Evolutionary conservation across 768 basidiomycete genomes (phyloP).

Genomic region (Termitomyces sp.): DNA sequence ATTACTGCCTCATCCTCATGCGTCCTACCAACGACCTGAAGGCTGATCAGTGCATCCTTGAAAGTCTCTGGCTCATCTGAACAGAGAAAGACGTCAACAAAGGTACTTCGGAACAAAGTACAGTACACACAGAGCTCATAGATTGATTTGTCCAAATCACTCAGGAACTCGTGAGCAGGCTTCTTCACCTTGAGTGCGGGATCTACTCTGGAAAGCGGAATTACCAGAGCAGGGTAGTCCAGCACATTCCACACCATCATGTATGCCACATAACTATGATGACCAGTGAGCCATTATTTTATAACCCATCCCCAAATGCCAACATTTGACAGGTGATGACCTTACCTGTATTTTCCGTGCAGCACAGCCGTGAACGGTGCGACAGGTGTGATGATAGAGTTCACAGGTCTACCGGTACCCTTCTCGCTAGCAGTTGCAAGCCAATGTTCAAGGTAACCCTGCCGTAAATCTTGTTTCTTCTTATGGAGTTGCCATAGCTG

Average conservation of each 20-base stretch:
- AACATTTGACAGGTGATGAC: neutral
- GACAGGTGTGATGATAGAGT: conserved; percentile 65
- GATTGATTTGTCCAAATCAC: neutral
- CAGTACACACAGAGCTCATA: neutral
- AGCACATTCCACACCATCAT: conserved; percentile 62
- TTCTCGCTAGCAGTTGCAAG: conserved; percentile 43
- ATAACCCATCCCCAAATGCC: neutral
- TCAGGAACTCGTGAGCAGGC: neutral
- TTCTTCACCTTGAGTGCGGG: conserved; percentile 41
- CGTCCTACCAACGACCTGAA: conserved; percentile 66
- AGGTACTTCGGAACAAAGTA: conserved; percentile 7
- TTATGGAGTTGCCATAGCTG: conserved; percentile 66
- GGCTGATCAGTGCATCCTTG: conserved; percentile 51
- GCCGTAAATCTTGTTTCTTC: conserved; percentile 39
- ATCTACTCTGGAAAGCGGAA: conserved; percentile 66
- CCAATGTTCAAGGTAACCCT: conserved; percentile 61
- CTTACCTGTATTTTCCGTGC: conserved; percentile 54
- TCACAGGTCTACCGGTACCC: conserved; percentile 66
- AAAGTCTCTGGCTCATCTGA: conserved; percentile 50
- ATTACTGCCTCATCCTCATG: conserved; percentile 75
- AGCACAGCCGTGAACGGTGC: conserved; percentile 57
- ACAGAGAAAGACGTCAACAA: neutral
- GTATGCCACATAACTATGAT: conserved; percentile 39
- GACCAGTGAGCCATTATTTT: neutral
- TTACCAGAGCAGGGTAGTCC: conserved; percentile 56